phyloP scores from a whole-genome alignment of 2,329 filamentous ascomycete species.

The Davidsoniella virescens region DNA sequence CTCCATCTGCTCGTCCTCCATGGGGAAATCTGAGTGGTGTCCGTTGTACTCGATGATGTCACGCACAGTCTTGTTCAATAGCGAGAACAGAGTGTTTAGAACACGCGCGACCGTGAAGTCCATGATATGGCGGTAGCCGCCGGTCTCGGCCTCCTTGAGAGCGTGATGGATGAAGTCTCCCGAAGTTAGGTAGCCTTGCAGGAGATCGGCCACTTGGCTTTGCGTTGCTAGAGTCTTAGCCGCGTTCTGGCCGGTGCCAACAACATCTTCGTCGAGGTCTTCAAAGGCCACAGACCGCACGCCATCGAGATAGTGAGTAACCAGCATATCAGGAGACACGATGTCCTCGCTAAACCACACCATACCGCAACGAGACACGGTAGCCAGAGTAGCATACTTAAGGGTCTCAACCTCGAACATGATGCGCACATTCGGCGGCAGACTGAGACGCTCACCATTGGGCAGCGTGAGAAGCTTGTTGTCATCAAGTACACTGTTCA shows the following conservation, averaged over 20 bases:
- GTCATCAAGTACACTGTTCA: slow-evolving; percentile 98
- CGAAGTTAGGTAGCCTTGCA: slow-evolving; percentile 57
- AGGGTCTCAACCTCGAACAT: slow-evolving; percentile 99
- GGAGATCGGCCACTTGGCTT: slow-evolving; percentile 59
- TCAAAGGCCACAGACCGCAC: slow-evolving; percentile 76
- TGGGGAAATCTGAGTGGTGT: slow-evolving; percentile 83
- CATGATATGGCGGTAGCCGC: slow-evolving; percentile 87
- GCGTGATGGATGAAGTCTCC: slow-evolving; percentile 70
- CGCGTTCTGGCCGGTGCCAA: slow-evolving; percentile 57
- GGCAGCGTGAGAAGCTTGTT: slow-evolving; percentile 95
- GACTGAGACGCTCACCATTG: slow-evolving; percentile 91
- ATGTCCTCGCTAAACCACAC: slow-evolving; percentile 99
- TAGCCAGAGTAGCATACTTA: slow-evolving; percentile 92
- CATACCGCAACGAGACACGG: slow-evolving; percentile 99
- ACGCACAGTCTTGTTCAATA: slow-evolving; percentile 85
- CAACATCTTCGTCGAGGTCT: slow-evolving; percentile 84
- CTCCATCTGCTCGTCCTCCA: slow-evolving; percentile 81
- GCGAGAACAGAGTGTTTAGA: slow-evolving; percentile 82
- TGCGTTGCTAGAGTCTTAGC: slow-evolving; percentile 69
- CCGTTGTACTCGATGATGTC: slow-evolving; percentile 92
- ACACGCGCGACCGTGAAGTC: slow-evolving; percentile 86
- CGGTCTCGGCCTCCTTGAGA: slow-evolving; percentile 51
- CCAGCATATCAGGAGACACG: slow-evolving; percentile 83
- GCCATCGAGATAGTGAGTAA: slow-evolving; percentile 74
- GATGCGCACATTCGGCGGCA: slow-evolving; percentile 89